These are phyloP conservation scores for Blastobotrys petasosporus DNA, from an alignment of 1,139 yeast species.

Conservation along the genomic window DNA sequence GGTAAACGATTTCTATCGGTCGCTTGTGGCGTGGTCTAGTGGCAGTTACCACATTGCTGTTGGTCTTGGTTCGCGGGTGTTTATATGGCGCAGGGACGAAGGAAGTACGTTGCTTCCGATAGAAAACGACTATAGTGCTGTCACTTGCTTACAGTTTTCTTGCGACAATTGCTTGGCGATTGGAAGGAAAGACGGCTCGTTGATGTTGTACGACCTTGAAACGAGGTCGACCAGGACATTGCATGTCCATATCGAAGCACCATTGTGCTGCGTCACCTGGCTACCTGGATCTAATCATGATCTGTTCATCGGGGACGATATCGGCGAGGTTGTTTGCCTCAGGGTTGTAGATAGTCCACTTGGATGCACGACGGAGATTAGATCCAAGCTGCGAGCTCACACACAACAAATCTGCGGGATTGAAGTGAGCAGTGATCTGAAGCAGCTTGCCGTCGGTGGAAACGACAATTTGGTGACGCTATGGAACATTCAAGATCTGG, in stretches of 20 bases:
- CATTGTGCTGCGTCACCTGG: slow-evolving; percentile 64
- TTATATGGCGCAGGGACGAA: slow-evolving; percentile 56
- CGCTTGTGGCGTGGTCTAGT: slow-evolving; percentile 69
- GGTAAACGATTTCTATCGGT: slow-evolving; percentile 75
- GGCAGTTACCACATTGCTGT: slow-evolving; percentile 53
- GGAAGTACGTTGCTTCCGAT: slow-evolving; percentile 36
- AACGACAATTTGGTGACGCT: slow-evolving; percentile 31
- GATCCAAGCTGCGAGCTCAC: slow-evolving; percentile 19
- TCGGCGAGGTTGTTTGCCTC: slow-evolving; percentile 52
- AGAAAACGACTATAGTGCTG: slow-evolving; percentile 20
- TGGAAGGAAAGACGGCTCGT: slow-evolving; percentile 51
- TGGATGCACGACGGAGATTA: not conserved
- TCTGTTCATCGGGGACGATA: slow-evolving; percentile 63
- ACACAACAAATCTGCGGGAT: slow-evolving; percentile 30
- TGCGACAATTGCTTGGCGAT: slow-evolving; percentile 45
- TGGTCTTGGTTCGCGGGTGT: slow-evolving; percentile 58
- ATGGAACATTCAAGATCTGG: slow-evolving; percentile 24
- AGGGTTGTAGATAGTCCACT: slow-evolving; percentile 27
- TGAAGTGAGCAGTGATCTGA: slow-evolving; percentile 22
- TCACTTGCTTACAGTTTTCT: slow-evolving; percentile 56
- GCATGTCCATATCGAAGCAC: slow-evolving; percentile 32
- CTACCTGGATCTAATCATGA: slow-evolving; percentile 36
- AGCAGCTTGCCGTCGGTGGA: slow-evolving; percentile 32
- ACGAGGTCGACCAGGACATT: slow-evolving; percentile 24
- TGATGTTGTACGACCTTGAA: slow-evolving; percentile 38